Evolutionary conservation across 1,139 yeast species (phyloP).

Genomic region (Komagataea norvegica): DNA sequence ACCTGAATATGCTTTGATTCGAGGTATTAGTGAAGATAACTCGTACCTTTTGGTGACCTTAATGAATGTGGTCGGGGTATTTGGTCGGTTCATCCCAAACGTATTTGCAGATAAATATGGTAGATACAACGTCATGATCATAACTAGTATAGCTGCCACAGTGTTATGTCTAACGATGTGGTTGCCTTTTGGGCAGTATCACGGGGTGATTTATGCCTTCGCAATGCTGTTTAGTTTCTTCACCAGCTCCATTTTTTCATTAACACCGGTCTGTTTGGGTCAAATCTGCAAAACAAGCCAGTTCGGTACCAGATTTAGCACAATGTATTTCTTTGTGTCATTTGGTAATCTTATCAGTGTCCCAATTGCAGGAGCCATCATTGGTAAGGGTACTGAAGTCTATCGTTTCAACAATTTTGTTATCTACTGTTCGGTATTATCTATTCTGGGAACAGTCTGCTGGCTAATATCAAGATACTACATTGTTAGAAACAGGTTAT

Average conservation of each 20-base stretch:
- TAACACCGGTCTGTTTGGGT: slow-evolving; percentile 45
- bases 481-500: slow-evolving; percentile 32
- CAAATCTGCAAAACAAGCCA: slow-evolving; percentile 41
- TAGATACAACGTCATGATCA: slow-evolving; percentile 48
- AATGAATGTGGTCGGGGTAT: slow-evolving; percentile 53
- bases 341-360: slow-evolving; percentile 43
- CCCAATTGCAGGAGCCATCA: slow-evolving; percentile 48
- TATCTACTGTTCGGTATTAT: slow-evolving; percentile 34
- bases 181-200: slow-evolving; percentile 48
- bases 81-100: slow-evolving; percentile 57
- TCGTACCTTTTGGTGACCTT: slow-evolving; percentile 51
- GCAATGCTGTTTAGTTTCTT: slow-evolving; percentile 50
- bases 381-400: slow-evolving; percentile 32
- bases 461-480: slow-evolving; percentile 33
- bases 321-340: slow-evolving; percentile 41
- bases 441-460: slow-evolving; percentile 29
- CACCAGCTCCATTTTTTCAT: slow-evolving; percentile 40
- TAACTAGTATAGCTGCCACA: slow-evolving; percentile 39
- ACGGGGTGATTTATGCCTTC: slow-evolving; percentile 33
- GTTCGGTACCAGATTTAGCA: slow-evolving; percentile 46
- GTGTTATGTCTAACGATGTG: slow-evolving; percentile 42
- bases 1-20: slow-evolving; percentile 49
- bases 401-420: slow-evolving; percentile 34
- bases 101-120: slow-evolving; percentile 52
- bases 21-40: slow-evolving; percentile 48